Conservation (phyloP, 2,329 filamentous ascomycete species). For the Ilyonectria mors-panacis region DNA sequence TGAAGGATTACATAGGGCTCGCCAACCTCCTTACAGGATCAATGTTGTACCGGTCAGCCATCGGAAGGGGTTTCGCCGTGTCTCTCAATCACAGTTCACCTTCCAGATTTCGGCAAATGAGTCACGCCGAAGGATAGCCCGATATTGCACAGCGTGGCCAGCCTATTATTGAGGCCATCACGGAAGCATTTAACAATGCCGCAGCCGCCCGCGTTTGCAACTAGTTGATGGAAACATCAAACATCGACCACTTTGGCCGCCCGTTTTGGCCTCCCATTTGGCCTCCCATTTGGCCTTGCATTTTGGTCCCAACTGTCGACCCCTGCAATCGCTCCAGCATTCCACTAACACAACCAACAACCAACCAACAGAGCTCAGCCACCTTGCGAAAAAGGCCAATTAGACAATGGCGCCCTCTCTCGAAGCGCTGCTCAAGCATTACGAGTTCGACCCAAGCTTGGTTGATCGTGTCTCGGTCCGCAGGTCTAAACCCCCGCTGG, state of each 20-base stretch:
- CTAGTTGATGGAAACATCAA: not conserved
- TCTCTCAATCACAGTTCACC: not conserved
- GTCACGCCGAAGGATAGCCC: conserved; percentile 49
- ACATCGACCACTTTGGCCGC: not conserved
- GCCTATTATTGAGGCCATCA: not conserved
- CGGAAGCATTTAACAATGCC: not conserved
- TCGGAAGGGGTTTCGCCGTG: not conserved
- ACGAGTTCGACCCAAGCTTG: conserved; percentile 37
- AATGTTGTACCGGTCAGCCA: not conserved
- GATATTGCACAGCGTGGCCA: not conserved
- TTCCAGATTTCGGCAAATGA: conserved; percentile 56
- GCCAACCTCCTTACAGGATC: too few relatives aligned
- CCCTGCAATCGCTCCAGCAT: not conserved
- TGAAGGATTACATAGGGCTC: not conserved
- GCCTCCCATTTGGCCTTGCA: not conserved
- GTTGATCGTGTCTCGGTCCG: conserved; percentile 48
- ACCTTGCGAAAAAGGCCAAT: conserved; percentile 3
- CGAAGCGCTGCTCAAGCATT: conserved; percentile 48
- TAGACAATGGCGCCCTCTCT: conserved; percentile 40
- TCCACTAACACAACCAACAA: conserved; percentile 16
- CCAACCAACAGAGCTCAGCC: not conserved
- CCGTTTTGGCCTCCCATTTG: not conserved
- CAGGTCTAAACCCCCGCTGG: conserved; percentile 40
- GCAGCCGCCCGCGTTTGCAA: not conserved
- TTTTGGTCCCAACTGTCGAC: not conserved